Percentiles rank a stretch among this genome's conserved stretches.
phyloP scores from a whole-genome alignment of 208 protist species.

The Strigomonas oncopelti region DNA sequence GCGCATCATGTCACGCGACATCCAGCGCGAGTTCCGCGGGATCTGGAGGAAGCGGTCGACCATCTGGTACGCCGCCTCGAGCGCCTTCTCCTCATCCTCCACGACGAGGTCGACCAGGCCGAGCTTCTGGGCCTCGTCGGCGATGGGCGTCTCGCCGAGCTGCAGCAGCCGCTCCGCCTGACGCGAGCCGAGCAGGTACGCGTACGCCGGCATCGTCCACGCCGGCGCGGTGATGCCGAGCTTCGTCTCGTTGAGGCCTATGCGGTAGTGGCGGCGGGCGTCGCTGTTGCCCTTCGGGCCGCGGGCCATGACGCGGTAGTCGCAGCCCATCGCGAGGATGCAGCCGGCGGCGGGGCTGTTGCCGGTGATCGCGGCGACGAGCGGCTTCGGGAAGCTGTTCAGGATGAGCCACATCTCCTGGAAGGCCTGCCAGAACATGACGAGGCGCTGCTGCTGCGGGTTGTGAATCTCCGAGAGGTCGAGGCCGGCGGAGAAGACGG shows the following conservation, averaged over 20 bases:
- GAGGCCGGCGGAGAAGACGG: conserved; percentile 75
- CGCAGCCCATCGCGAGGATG: conserved; percentile 72
- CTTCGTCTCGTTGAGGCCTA: conserved; percentile 81
- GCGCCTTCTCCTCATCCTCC: conserved; percentile 34
- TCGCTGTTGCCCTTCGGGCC: conserved; percentile 40
- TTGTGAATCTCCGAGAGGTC: conserved; percentile 76
- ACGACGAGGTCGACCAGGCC: conserved; percentile 70
- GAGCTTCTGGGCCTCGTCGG: conserved; percentile 55
- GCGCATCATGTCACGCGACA: conserved; percentile 78
- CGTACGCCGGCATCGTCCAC: conserved; percentile 75
- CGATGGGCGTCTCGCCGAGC: conserved; percentile 66
- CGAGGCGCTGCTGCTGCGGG: conserved; percentile 59
- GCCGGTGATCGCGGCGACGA: conserved; percentile 74
- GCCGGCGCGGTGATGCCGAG: conserved; percentile 60
- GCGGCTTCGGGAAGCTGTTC: conserved; percentile 75
- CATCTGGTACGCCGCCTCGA: conserved; percentile 47
- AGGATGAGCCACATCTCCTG: conserved; percentile 83
- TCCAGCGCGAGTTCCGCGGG: conserved; percentile 71
- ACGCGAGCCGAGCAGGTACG: conserved; percentile 60
- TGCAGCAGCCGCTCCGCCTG: conserved; percentile 74
- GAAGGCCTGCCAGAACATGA: conserved; percentile 60
- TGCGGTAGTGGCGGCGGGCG: conserved; percentile 54
- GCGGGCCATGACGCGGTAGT: conserved; percentile 77
- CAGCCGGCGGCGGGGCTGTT: conserved; percentile 73
- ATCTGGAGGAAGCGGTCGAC: conserved; percentile 60